A percentile compares a stretch with the other conserved stretches of the same genome.
phyloP scores from a whole-genome alignment of 2,329 filamentous ascomycete species.

The Tricladium varicosporioides region DNA sequence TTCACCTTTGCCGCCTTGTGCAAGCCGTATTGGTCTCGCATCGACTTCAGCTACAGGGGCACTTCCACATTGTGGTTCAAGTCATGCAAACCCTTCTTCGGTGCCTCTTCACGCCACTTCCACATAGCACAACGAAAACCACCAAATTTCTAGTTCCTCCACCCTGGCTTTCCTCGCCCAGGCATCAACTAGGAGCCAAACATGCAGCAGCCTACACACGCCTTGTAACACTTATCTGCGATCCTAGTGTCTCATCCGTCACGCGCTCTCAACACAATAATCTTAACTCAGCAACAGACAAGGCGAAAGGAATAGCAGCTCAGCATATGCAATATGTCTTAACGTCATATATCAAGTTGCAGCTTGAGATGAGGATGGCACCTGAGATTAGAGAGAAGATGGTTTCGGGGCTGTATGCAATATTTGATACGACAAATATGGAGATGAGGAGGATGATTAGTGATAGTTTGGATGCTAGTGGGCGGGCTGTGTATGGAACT shows the following conservation, averaged over 20 bases:
- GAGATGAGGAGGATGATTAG: slow-evolving; percentile 56
- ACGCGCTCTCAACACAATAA: slow-evolving; percentile 41
- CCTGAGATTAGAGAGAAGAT: slow-evolving; percentile 53
- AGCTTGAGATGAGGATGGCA: slow-evolving; percentile 54
- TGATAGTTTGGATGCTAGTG: slow-evolving; percentile 58
- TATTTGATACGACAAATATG: slow-evolving; percentile 56
- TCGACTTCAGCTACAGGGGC: slow-evolving; percentile 58
- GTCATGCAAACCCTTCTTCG: slow-evolving; percentile 55
- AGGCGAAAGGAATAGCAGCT: slow-evolving; percentile 59
- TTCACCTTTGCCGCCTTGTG: slow-evolving; percentile 47
- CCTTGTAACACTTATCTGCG: slow-evolving; percentile 57
- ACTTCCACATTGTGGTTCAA: slow-evolving; percentile 57
- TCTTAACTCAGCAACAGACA: slow-evolving; percentile 59
- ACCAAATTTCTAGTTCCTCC: slow-evolving; percentile 28
- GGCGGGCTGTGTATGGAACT: slow-evolving; percentile 56
- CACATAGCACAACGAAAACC: slow-evolving; percentile 24
- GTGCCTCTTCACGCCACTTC: slow-evolving; percentile 45
- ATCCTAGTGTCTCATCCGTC: slow-evolving; percentile 56
- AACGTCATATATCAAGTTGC: slow-evolving; percentile 58
- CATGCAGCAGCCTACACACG: slow-evolving; percentile 53
- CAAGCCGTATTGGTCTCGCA: slow-evolving; percentile 58
- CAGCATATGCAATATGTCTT: slow-evolving; percentile 61
- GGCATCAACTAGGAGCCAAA: slow-evolving; percentile 34
- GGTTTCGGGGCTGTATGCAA: slow-evolving; percentile 55
- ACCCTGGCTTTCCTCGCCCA: slow-evolving; percentile 36